phyloP scores from a whole-genome alignment of 108 stramenopile species.

The Skeletonema costatum region DNA sequence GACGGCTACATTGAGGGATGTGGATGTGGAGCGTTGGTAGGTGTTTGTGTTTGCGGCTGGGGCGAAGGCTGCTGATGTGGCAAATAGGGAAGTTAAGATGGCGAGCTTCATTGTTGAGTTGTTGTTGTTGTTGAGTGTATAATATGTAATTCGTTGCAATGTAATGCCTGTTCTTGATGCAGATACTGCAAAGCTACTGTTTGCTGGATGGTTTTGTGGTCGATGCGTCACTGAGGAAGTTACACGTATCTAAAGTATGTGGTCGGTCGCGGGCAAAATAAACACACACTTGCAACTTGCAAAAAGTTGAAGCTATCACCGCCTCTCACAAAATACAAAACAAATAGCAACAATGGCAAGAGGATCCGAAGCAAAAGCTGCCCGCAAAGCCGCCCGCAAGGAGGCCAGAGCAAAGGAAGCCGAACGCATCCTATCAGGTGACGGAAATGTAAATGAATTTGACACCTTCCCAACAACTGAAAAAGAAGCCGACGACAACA shows the following conservation, averaged over 20 bases:
- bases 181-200: too few species aligned
- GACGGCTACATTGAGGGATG: constrained; percentile 63
- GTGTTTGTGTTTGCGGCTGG: background rate
- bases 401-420: constrained; percentile 58
- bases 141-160: too few species aligned
- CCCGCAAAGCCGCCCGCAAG: constrained; percentile 63
- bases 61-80: constrained; percentile 16
- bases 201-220: too few species aligned
- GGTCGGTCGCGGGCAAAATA: too few species aligned
- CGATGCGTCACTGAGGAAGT: too few species aligned
- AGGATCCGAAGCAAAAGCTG: constrained; percentile 75
- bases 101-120: background rate
- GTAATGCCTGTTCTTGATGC: too few species aligned
- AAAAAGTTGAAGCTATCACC: background rate
- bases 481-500: constrained; percentile 19
- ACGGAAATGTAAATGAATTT: constrained; percentile 37
- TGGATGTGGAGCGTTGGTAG: constrained; percentile 4
- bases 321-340: background rate
- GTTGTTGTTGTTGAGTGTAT: background rate
- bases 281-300: too few species aligned
- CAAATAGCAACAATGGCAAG: constrained; percentile 59
- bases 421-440: constrained; percentile 48
- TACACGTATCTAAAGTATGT: too few species aligned
- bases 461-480: constrained; percentile 14
- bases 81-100: constrained; percentile 17